phyloP scores from a whole-genome alignment of 2,329 filamentous ascomycete species.

The Alternaria triticimaculans region DNA sequence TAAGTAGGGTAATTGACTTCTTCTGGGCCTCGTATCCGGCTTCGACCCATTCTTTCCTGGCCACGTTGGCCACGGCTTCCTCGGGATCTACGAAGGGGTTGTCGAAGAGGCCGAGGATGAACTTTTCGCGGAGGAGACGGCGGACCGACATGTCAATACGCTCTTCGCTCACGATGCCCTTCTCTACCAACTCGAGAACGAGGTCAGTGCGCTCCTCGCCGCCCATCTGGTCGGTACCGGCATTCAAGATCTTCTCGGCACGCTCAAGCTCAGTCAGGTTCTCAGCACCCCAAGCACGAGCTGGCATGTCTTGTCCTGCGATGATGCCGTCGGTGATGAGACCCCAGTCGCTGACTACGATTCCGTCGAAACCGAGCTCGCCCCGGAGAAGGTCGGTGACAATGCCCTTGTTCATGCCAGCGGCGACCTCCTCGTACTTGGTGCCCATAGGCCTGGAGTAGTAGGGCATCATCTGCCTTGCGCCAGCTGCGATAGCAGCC shows the following conservation, averaged over 20 bases:
- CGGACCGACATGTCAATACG: constrained; percentile 57
- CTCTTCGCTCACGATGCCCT: constrained; percentile 51
- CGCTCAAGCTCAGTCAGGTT: constrained; percentile 53
- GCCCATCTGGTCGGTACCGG: constrained; percentile 61
- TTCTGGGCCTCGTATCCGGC: constrained; percentile 50
- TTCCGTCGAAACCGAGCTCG: constrained; percentile 59
- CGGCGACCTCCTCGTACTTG: constrained; percentile 56
- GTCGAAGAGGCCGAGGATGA: constrained; percentile 60
- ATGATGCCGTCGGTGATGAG: constrained; percentile 57
- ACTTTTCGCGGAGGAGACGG: constrained; percentile 59
- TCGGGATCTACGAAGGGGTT: constrained; percentile 58
- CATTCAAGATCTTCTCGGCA: constrained; percentile 54
- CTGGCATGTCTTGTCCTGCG: constrained; percentile 54
- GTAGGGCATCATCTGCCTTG: constrained; percentile 61
- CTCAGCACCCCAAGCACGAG: constrained; percentile 60
- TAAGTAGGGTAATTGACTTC: constrained; percentile 47
- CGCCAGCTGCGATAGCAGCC: constrained; percentile 58
- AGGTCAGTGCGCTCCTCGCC: constrained; percentile 59
- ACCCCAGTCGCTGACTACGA: constrained; percentile 62
- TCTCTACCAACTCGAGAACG: constrained; percentile 55
- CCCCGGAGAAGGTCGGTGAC: constrained; percentile 58
- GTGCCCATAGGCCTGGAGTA: constrained; percentile 58
- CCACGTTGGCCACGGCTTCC: constrained; percentile 52
- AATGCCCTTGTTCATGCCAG: constrained; percentile 60
- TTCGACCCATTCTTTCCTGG: constrained; percentile 53